Evolutionary conservation across 2,329 filamentous ascomycete species (phyloP).

Genomic region (Knufia fluminis): DNA sequence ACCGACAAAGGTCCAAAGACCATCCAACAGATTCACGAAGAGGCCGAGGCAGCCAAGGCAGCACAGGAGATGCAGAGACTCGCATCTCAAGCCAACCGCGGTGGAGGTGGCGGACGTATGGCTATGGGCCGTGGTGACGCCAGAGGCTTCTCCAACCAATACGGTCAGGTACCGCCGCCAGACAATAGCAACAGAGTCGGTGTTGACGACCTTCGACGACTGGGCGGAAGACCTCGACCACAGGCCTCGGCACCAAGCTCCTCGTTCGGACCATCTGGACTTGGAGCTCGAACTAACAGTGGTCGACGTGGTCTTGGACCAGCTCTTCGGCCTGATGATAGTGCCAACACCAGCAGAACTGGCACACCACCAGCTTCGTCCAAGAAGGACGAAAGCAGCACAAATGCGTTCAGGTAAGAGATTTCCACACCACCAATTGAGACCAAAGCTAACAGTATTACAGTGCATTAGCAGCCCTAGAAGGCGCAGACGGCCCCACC

Average conservation of each 20-base stretch:
- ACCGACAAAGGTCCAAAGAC: conserved; percentile 93
- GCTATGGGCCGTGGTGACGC: conserved; percentile 75
- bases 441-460: conserved; percentile 15
- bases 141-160: conserved; percentile 75
- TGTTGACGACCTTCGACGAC: conserved; percentile 80
- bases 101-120: conserved; percentile 59
- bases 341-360: conserved; percentile 76
- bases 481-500: conserved; percentile 36
- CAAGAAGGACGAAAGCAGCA: conserved; percentile 56
- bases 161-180: conserved; percentile 59
- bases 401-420: conserved; percentile 88
- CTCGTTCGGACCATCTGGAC: conserved; percentile 70
- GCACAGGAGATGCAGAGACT: conserved; percentile 61
- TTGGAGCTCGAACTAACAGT: conserved; percentile 84
- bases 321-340: conserved; percentile 67
- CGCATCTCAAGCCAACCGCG: conserved; percentile 44
- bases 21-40: conserved; percentile 78
- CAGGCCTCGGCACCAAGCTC: conserved; percentile 47
- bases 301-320: conserved; percentile 68
- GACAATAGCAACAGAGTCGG: conserved; percentile 71
- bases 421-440: conserved; percentile 15
- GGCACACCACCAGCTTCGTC: conserved; percentile 65
- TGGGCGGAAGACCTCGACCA: conserved; percentile 55
- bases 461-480: conserved; percentile 40
- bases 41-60: conserved; percentile 68